Base-by-base conservation (phyloP, 768 basidiomycete species). In the Trametes meyenii region DNA sequence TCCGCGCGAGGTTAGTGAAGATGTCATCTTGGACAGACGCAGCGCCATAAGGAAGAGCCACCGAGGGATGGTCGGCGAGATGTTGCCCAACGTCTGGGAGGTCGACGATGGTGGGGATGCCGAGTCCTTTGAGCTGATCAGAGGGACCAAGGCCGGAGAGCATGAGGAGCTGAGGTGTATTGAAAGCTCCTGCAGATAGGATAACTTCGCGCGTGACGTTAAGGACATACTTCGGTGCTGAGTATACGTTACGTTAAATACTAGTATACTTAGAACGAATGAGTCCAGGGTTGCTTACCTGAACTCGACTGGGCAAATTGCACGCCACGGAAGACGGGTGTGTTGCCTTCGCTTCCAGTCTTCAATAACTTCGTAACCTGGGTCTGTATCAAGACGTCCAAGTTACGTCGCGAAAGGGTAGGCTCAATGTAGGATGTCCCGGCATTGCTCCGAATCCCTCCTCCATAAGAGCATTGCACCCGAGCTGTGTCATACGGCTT, bases 111-210 rank as follows among this genome's bases (percentile, higher is more conserved):
- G 64, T 23, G 12, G 39, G 13, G 38, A 75, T 68, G 5, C 65
- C 67, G 38, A 70, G 52, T 8, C 55, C 23, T 11, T 48, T 17
- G 52, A 75, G 69, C 11, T 60, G 35, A 5, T 49, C 26, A 4
- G 55, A 19, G 19, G 67, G 59, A 0, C 74, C 74, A 43, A 75
- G 67, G 16, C 74, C 74, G 11, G 71, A 72, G 29, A 72, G 65
- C 55, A 70, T 48, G 21, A 75, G 61, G 3, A 75, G 49, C 40
- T 74, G 64, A 0, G 68, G 67, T 0, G 67, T 58, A 39, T 58
- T 50, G 12, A 70, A 38, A 2, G 69, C 50, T 2, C 70, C 70
- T 1, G 70, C 67, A 33, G 60, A 58, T 13, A 71, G 48, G 40
- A 74, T 67, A 12, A 72, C 65, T 40, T 72, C 68, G n/a, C 65